These are phyloP conservation scores for Alliaria petiolata DNA, from an alignment of 345 rosid genomes.

Conservation along the genomic window DNA sequence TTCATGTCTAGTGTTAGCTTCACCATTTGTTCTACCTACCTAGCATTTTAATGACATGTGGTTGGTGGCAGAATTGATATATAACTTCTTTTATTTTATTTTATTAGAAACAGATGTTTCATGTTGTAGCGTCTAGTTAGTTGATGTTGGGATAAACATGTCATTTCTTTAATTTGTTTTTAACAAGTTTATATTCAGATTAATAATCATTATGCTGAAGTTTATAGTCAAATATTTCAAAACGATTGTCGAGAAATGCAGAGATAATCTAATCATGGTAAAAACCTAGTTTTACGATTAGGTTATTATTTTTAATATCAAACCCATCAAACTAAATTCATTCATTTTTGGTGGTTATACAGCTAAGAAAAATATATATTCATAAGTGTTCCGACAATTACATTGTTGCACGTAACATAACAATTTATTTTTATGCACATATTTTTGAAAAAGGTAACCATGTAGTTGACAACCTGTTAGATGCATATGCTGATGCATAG, in stretches of 20 bases:
- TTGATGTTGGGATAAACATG: not conserved
- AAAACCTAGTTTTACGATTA: not conserved
- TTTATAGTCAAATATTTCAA: not conserved
- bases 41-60: slow-evolving; percentile 6
- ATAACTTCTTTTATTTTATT: not conserved
- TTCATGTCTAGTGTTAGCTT: not conserved
- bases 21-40: slow-evolving; percentile 18
- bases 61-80: slow-evolving; percentile 22
- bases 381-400: not conserved
- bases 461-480: not conserved
- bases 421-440: not conserved
- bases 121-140: not conserved
- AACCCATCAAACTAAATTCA: not conserved
- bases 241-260: not conserved
- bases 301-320: not conserved
- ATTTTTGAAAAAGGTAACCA: not conserved
- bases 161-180: not conserved
- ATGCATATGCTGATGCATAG: no score
- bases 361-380: not conserved
- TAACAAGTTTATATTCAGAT: not conserved
- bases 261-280: not conserved
- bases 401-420: not conserved
- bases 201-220: not conserved
- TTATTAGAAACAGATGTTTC: not conserved
- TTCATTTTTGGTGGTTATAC: not conserved